Percentiles rank a stretch among this genome's conserved stretches.
Conservation (phyloP, 768 basidiomycete genomes). For the Cyclocybe aegerita region DNA sequence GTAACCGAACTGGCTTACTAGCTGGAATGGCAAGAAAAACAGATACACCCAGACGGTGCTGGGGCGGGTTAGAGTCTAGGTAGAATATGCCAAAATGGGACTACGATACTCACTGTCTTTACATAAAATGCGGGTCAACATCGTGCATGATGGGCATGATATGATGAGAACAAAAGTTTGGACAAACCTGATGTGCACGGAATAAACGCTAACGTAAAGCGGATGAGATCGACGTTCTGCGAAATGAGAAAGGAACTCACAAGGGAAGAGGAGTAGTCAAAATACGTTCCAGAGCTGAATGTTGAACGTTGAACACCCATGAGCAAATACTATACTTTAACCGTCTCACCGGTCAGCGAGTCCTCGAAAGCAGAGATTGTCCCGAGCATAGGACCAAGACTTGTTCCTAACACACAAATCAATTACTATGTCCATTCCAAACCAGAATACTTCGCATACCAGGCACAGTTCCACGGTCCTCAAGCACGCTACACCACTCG, state of each 20-base stretch:
- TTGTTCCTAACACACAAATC: slow-evolving; percentile 34
- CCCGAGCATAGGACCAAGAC: slow-evolving; percentile 49
- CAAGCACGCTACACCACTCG: slow-evolving; percentile 57
- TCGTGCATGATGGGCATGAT: background rate
- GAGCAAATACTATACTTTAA: background rate
- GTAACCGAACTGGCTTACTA: slow-evolving; percentile 60
- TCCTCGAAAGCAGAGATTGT: slow-evolving; percentile 54
- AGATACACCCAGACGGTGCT: slow-evolving; percentile 73
- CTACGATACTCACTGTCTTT: slow-evolving; percentile 8
- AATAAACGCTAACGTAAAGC: slow-evolving; percentile 45
- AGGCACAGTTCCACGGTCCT: slow-evolving; percentile 58
- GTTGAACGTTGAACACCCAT: background rate
- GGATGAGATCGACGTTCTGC: background rate
- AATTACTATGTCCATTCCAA: slow-evolving; percentile 1
- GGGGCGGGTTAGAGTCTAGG: background rate
- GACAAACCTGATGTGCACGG: slow-evolving; percentile 54
- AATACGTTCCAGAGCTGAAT: slow-evolving; percentile 53
- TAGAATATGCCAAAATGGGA: background rate
- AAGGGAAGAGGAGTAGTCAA: slow-evolving; percentile 66
- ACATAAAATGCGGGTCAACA: background rate
- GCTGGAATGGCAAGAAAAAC: slow-evolving; percentile 77
- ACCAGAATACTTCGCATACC: slow-evolving; percentile 31
- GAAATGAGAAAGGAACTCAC: slow-evolving; percentile 35
- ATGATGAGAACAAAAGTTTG: slow-evolving; percentile 9
- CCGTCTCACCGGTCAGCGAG: slow-evolving; percentile 41